Evolutionary conservation across 306 rosid genomes (phyloP).

Genomic region (Lotus japonicus): DNA sequence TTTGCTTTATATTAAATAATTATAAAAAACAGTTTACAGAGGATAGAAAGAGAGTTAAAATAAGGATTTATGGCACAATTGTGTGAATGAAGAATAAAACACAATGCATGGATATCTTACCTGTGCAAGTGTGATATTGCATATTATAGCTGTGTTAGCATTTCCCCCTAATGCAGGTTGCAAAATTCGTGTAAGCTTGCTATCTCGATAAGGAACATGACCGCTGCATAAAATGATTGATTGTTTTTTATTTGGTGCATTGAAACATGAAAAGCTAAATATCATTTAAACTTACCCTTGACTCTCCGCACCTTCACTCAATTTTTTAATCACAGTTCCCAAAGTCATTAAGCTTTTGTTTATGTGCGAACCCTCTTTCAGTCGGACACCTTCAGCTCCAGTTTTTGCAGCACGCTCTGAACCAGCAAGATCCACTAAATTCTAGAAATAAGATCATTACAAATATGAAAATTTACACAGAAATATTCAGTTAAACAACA

Average conservation of each 20-base stretch:
- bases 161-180: slow-evolving; percentile 98
- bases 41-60: neutral
- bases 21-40: neutral
- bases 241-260: neutral
- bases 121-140: slow-evolving; percentile 92
- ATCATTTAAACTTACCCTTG: slow-evolving; percentile 68
- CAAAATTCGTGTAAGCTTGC: slow-evolving; percentile 93
- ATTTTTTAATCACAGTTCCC: slow-evolving; percentile 97
- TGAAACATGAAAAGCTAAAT: slow-evolving; percentile 9
- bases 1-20: neutral
- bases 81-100: neutral
- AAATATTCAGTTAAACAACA: neutral
- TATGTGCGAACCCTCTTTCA: slow-evolving; percentile 96
- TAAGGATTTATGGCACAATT: neutral
- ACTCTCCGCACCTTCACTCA: slow-evolving; percentile 97
- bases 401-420: slow-evolving; percentile 99
- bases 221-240: slow-evolving; percentile 52
- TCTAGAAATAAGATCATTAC: slow-evolving; percentile 38
- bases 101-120: slow-evolving; percentile 25
- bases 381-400: slow-evolving; percentile 93
- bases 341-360: slow-evolving; percentile 92
- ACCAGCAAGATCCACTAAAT: slow-evolving; percentile 99
- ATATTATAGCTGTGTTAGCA: slow-evolving; percentile 93
- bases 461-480: neutral
- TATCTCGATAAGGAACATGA: slow-evolving; percentile 96